Conservation (phyloP, 176 grass and related monocot species). For the Ensete glaucum region DNA sequence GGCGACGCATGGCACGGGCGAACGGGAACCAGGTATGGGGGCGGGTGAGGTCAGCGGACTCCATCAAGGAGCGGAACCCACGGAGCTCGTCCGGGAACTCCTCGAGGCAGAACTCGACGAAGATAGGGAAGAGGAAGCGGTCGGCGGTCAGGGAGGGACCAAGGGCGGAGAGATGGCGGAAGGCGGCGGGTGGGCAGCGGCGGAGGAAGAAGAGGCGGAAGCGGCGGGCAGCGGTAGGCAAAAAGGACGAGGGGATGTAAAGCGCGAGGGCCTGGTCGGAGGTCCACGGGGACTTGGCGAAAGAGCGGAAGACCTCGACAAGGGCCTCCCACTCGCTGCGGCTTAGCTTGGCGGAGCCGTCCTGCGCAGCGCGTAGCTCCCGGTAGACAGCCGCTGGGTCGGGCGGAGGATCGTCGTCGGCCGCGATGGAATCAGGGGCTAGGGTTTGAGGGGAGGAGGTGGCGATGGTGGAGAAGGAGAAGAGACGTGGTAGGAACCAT, state of each 20-base stretch:
- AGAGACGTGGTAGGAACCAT: constrained; percentile 23
- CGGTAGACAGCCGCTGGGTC: constrained; percentile 45
- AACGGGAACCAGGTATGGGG: constrained; percentile 94
- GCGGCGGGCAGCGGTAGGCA: constrained; percentile 33
- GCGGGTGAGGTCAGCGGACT: constrained; percentile 62
- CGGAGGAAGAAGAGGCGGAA: constrained; percentile 58
- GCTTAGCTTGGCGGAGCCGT: constrained; percentile 16
- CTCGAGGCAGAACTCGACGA: constrained; percentile 55
- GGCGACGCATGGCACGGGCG: constrained; percentile 79
- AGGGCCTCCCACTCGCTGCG: constrained; percentile 45
- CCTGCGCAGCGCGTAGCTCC: constrained; percentile 33
- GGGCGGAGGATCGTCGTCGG: not conserved
- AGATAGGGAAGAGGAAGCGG: constrained; percentile 62
- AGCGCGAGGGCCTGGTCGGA: constrained; percentile 73
- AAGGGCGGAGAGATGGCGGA: constrained; percentile 32
- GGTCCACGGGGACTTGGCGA: constrained; percentile 54
- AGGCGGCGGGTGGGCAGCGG: constrained; percentile 29
- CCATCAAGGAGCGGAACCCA: constrained; percentile 38
- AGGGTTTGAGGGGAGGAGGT: not conserved
- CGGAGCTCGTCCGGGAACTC: constrained; percentile 46
- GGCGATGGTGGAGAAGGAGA: not conserved
- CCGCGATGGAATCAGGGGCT: not conserved
- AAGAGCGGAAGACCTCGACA: constrained; percentile 36
- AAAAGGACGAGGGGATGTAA: constrained; percentile 59
- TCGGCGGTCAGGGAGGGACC: constrained; percentile 29